phyloP scores from a whole-genome alignment of 345 rosid genomes.

The Brassica cretica region DNA sequence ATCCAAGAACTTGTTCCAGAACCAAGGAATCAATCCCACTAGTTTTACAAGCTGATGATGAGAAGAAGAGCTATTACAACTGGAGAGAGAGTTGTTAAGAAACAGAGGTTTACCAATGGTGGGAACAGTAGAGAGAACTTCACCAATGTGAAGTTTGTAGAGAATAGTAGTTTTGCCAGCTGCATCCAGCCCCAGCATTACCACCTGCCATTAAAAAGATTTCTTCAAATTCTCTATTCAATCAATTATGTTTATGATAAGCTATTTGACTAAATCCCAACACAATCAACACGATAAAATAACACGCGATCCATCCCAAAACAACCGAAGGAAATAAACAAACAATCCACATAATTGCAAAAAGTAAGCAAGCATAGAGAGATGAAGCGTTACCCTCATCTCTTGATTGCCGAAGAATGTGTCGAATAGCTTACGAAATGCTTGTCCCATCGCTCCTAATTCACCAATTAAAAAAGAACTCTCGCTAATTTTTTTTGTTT shows the following conservation, averaged over 20 bases:
- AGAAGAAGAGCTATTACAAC: no score
- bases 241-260: neutral
- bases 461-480: neutral
- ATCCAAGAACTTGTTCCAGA: neutral
- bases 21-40: neutral
- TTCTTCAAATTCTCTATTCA: neutral
- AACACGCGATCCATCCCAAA: neutral
- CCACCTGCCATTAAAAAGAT: conserved; percentile 56
- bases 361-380: neutral
- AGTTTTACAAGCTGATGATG: neutral
- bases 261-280: no score
- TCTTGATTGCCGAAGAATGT: conserved; percentile 84
- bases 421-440: conserved; percentile 89
- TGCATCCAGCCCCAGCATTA: conserved; percentile 97
- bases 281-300: no score
- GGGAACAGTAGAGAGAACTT: conserved; percentile 97
- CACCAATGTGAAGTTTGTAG: conserved; percentile 97
- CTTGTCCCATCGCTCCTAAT: conserved; percentile 64
- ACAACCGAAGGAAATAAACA: no score
- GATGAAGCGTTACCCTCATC: conserved; percentile 65
- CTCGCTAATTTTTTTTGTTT: neutral
- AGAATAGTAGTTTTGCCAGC: conserved; percentile 98
- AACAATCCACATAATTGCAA: no score
- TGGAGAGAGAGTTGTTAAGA: no score
- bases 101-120: conserved; percentile 66